Evolutionary conservation across 345 rosid genomes (phyloP).

Genomic region (Eucalyptus grandis): DNA sequence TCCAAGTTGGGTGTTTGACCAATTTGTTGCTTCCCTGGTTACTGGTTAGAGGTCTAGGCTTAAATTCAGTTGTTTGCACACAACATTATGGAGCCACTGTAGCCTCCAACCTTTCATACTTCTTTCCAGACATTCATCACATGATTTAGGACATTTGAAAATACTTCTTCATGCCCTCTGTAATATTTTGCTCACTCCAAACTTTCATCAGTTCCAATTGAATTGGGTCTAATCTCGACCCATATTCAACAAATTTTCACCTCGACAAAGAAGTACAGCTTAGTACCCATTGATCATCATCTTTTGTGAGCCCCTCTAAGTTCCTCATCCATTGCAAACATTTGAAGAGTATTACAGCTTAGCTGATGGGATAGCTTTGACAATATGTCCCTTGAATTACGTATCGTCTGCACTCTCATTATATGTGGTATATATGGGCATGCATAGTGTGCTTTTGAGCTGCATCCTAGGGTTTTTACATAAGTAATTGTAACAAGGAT

Average conservation of each 20-base stretch:
- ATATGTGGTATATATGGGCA: neutral
- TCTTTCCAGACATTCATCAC: neutral
- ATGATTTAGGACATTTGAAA: neutral
- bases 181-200: neutral
- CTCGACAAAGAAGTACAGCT: neutral
- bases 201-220: neutral
- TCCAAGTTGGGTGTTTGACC: neutral
- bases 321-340: neutral
- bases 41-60: fast-evolving
- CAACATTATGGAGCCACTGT: neutral
- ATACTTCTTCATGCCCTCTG: fast-evolving
- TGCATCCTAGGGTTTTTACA: fast-evolving
- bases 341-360: neutral
- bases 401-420: neutral
- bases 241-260: neutral
- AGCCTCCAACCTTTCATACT: neutral
- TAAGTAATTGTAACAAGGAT: too few relatives aligned
- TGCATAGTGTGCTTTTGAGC: neutral
- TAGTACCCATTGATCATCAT: neutral
- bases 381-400: neutral
- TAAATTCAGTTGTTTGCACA: neutral
- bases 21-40: neutral
- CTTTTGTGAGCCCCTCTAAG: neutral
- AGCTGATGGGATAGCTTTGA: neutral
- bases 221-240: neutral